A percentile compares a stretch with the other conserved stretches of the same genome.
phyloP scores from a whole-genome alignment of 2,329 filamentous ascomycete genomes.

The Nothophoma quercina region DNA sequence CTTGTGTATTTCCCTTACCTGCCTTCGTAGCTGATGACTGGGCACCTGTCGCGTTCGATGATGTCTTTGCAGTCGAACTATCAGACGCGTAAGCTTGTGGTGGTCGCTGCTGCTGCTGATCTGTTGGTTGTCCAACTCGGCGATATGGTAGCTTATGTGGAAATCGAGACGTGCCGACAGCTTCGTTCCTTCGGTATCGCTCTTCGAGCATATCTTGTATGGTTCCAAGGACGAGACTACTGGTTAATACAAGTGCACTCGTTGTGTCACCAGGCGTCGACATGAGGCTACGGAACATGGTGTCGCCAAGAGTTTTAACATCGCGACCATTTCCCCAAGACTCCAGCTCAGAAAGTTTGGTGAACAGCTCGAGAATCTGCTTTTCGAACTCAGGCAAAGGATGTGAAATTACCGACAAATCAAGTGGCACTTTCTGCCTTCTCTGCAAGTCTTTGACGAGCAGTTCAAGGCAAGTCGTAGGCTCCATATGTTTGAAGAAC shows the following conservation, averaged over 20 bases:
- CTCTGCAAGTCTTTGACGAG: conserved; percentile 50
- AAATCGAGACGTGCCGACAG: conserved; percentile 17
- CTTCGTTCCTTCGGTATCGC: conserved; percentile 32
- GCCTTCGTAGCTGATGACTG: neutral
- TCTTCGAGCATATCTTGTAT: conserved; percentile 48
- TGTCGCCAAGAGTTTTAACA: conserved; percentile 62
- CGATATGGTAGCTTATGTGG: neutral
- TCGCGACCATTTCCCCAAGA: conserved; percentile 72
- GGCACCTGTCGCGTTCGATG: too few relatives aligned
- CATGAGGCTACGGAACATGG: conserved; percentile 55
- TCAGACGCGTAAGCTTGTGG: too few relatives aligned
- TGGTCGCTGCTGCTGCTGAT: too few relatives aligned
- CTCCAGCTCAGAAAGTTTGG: conserved; percentile 51
- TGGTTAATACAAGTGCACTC: conserved; percentile 29
- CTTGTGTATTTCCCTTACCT: conserved; percentile 13
- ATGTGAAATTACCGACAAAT: conserved; percentile 33
- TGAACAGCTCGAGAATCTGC: conserved; percentile 47
- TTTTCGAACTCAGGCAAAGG: conserved; percentile 24
- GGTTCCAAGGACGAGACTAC: conserved; percentile 30
- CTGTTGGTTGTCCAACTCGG: neutral
- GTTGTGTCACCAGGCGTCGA: conserved; percentile 28
- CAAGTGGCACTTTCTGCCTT: conserved; percentile 42
- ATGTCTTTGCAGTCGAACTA: too few relatives aligned
- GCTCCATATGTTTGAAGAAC: conserved; percentile 57
- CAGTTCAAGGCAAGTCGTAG: conserved; percentile 42